phyloP scores from a whole-genome alignment of 768 basidiomycete species.

The Tulasnella sp. region DNA sequence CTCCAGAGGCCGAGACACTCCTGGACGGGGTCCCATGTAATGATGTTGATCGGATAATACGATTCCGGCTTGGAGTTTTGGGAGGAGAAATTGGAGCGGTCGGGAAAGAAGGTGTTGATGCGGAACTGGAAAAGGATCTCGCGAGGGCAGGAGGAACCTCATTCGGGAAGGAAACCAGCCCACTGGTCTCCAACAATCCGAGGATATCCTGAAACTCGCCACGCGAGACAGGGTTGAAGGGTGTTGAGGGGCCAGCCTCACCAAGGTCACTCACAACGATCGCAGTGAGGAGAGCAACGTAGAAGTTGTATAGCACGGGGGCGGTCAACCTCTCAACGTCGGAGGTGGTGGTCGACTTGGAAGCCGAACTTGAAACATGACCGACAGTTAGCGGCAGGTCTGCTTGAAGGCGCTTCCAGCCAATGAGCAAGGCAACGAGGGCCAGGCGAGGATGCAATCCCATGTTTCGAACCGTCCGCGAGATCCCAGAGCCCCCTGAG shows the following conservation, averaged over 20 bases:
- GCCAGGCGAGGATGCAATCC: constrained; percentile 31
- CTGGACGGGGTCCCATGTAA: constrained; percentile 12
- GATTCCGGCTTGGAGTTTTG: constrained; percentile 17
- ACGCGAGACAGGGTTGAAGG: constrained; percentile 30
- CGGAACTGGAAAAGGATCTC: constrained; percentile 3
- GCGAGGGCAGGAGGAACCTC: constrained; percentile 13
- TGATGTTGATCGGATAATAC: constrained; percentile 15
- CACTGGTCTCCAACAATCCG: constrained; percentile 30
- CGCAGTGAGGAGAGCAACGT: constrained; percentile 21
- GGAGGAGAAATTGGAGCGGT: constrained; percentile 16
- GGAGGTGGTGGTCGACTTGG: not conserved
- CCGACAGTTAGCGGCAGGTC: constrained; percentile 18
- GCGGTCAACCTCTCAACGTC: constrained; percentile 22
- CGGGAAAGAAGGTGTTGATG: constrained; percentile 16
- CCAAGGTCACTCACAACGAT: not conserved
- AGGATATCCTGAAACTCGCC: constrained; percentile 31
- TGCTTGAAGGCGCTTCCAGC: constrained; percentile 24
- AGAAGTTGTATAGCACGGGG: constrained; percentile 19
- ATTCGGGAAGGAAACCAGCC: constrained; percentile 25
- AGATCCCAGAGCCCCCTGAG: constrained; percentile 15
- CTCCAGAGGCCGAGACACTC: not conserved
- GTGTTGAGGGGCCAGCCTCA: constrained; percentile 2
- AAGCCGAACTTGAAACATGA: not conserved
- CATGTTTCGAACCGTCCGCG: constrained; percentile 25
- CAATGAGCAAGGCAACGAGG: constrained; percentile 29